Conservation (phyloP, 2,329 filamentous ascomycete species). For the Venturia effusa region DNA sequence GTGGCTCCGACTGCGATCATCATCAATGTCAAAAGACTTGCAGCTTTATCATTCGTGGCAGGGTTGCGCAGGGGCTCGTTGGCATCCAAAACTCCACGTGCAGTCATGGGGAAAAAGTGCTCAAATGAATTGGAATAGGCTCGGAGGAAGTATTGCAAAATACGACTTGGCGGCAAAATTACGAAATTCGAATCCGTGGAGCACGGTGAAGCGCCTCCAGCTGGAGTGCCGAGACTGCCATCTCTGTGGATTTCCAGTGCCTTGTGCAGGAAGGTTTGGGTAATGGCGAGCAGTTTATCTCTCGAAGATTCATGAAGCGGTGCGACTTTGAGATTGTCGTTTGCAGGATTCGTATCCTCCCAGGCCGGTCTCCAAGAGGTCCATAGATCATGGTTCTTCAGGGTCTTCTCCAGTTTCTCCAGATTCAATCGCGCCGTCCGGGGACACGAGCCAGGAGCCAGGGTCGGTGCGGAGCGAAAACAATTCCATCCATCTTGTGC, state of each 20-base stretch:
- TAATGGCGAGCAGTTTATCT: constrained; percentile 61
- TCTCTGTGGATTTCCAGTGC: constrained; percentile 57
- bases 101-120: constrained; percentile 54
- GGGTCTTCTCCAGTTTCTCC: constrained; percentile 39
- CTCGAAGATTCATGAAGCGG: constrained; percentile 45
- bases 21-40: constrained; percentile 54
- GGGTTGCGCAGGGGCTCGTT: constrained; percentile 51
- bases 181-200: constrained; percentile 51
- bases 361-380: constrained; percentile 39
- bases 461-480: constrained; percentile 40
- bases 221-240: constrained; percentile 29
- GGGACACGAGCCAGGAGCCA: constrained; percentile 38
- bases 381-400: constrained; percentile 42
- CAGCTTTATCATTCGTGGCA: constrained; percentile 50
- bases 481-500: constrained; percentile 43
- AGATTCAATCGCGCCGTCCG: constrained; percentile 40
- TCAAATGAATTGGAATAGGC: constrained; percentile 57
- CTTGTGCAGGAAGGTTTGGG: constrained; percentile 59
- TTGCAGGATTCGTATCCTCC: constrained; percentile 37
- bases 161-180: constrained; percentile 53
- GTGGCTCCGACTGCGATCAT: constrained; percentile 65
- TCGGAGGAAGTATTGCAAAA: constrained; percentile 56
- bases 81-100: constrained; percentile 49
- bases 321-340: constrained; percentile 36
- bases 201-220: constrained; percentile 33